phyloP scores from a whole-genome alignment of 768 basidiomycete species.

The Termitomyces eurrhizus region DNA sequence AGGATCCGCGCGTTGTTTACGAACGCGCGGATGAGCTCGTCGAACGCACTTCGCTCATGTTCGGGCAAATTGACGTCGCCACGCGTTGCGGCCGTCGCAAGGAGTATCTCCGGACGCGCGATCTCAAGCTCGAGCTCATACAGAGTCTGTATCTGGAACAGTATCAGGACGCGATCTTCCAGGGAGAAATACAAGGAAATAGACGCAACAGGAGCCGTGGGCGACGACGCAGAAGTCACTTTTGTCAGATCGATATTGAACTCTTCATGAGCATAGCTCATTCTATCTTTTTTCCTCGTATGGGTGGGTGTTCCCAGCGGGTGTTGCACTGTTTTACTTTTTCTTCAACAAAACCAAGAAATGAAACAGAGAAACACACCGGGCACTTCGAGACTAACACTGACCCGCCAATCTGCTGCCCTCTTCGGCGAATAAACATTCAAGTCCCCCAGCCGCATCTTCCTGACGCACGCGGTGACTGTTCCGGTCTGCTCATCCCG shows the following conservation, averaged over 20 bases:
- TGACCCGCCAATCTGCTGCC: slow-evolving; percentile 87
- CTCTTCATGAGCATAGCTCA: slow-evolving; percentile 92
- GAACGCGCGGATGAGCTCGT: slow-evolving; percentile 88
- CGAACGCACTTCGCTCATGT: slow-evolving; percentile 71
- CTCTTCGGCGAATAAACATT: slow-evolving; percentile 84
- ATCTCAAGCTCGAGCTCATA: slow-evolving; percentile 94
- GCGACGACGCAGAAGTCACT: slow-evolving; percentile 57
- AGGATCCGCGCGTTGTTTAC: slow-evolving; percentile 95
- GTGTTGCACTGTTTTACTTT: slow-evolving; percentile 45
- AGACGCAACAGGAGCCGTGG: slow-evolving; percentile 46
- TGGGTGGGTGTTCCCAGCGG: slow-evolving; percentile 60
- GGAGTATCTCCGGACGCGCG: slow-evolving; percentile 63
- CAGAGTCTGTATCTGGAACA: slow-evolving; percentile 48
- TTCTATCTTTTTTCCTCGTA: slow-evolving; percentile 79
- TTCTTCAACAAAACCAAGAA: too few relatives aligned
- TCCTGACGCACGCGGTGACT: slow-evolving; percentile 68
- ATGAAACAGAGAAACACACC: slow-evolving; percentile 41
- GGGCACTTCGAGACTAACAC: slow-evolving; percentile 88
- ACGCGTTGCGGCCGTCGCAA: slow-evolving; percentile 68
- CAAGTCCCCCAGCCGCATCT: slow-evolving; percentile 81
- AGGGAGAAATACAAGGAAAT: slow-evolving; percentile 3
- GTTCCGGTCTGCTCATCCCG: slow-evolving; percentile 67
- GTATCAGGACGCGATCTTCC: slow-evolving; percentile 5
- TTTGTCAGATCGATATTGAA: slow-evolving; percentile 93
- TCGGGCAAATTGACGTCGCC: slow-evolving; percentile 56